Base-by-base conservation (phyloP, 352 stramenopile genomes). In the Plasmopara muralis region DNA sequence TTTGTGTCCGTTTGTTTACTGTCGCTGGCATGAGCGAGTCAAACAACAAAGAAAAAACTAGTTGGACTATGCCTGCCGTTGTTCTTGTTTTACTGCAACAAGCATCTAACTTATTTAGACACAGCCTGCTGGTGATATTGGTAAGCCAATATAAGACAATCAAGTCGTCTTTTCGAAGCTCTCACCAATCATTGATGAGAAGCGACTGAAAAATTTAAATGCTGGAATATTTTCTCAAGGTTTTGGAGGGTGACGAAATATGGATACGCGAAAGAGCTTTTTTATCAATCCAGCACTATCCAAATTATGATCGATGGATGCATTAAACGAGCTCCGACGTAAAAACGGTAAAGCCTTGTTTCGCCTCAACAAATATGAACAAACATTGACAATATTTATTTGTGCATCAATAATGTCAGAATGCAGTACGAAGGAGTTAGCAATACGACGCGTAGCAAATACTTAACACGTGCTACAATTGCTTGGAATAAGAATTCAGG, bases 91-190 rank as follows among this genome's bases (percentile, higher is more conserved):
- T 14, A 87, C 77, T 6, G 75, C 72, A 9, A 81, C 72, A 10
- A 81, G 75, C 3, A 76, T 92, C n/a, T 75, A 67, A 0, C 50
- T 92, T 9, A 76, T 63, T 2, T 92, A 78, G 82, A 61, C 71
- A 2, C 64, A 72, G 10, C 82, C 78, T 1, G 53, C 83, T 9
- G 78, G 89, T 46, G 60, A 73, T 31, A 78, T 78, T 12, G 82
- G 82, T 0, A 66, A 66, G 13, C 52, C 64, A 1, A 72, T 92
- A 35, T 55, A 79, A 18, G 77, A 87, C 40, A 89, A 89, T 16
- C 75, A 89, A 35, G 66, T 89, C 9, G 57, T 69, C 4, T 89
- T 46, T n/a, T n/a, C n/a, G n/a, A n/a, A n/a, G n/a, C n/a, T n/a
- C n/a, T 3, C 20, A 25, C 20, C 20, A 25, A 25, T 25, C 20